Evolutionary conservation across 2,329 filamentous ascomycete genomes (phyloP).

Genomic region (Diaporthe velutina): DNA sequence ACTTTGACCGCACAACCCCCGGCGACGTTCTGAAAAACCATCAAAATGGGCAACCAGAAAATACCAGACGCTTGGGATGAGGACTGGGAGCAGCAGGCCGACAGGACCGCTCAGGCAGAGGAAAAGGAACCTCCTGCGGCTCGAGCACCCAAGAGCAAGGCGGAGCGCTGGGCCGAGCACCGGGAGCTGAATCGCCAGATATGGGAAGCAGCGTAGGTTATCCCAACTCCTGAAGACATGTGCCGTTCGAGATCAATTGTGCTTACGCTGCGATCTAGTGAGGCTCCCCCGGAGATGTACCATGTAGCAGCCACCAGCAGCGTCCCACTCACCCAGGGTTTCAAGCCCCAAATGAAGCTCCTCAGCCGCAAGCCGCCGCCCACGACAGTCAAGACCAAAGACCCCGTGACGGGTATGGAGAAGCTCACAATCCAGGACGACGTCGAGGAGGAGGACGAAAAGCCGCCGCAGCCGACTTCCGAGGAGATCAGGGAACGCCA

Average conservation of each 20-base stretch:
- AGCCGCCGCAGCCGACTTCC: constrained; percentile 66
- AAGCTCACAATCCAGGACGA: constrained; percentile 61
- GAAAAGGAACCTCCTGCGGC: constrained; percentile 53
- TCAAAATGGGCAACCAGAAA: constrained; percentile 59
- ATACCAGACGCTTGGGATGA: constrained; percentile 89
- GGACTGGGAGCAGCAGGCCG: constrained; percentile 87
- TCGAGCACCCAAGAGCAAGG: constrained; percentile 70
- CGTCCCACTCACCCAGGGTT: constrained; percentile 74
- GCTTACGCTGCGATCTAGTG: constrained; percentile 60
- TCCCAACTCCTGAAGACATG: not conserved
- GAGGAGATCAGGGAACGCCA: constrained; percentile 85
- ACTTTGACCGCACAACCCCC: not conserved
- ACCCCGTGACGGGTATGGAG: constrained; percentile 63
- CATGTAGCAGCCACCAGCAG: constrained; percentile 68
- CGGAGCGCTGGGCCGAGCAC: constrained; percentile 84
- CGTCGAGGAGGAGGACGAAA: constrained; percentile 74
- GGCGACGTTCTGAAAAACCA: not conserved
- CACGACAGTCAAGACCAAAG: constrained; percentile 69
- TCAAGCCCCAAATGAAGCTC: constrained; percentile 87
- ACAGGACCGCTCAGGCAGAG: constrained; percentile 60
- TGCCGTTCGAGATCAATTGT: constrained; percentile 15
- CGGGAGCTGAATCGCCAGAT: constrained; percentile 85
- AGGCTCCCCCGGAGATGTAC: constrained; percentile 81
- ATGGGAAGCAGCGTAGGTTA: constrained; percentile 86
- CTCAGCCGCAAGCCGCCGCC: constrained; percentile 84